Percentiles rank a stretch among this genome's conserved stretches.
Evolutionary conservation across 371 early-diverging fungal genomes (phyloP).

Genomic region (Basidiobolus heterosporus): DNA sequence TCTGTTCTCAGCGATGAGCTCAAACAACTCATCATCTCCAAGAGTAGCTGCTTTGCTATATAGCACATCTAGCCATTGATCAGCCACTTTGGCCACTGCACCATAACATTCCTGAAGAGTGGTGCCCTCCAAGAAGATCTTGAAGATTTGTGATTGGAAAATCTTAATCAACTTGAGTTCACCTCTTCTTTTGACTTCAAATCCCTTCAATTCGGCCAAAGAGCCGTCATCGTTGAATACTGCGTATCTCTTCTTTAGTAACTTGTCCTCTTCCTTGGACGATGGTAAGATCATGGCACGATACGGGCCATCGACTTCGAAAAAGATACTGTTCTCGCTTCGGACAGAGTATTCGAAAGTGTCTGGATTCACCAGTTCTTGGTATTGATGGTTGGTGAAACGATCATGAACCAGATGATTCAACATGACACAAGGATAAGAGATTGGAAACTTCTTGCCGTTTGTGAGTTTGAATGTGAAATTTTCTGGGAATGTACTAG

Average conservation of each 20-base stretch:
- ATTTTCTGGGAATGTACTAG: slow-evolving; percentile 83
- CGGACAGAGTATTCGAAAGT: slow-evolving; percentile 47
- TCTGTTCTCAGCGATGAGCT: slow-evolving; percentile 94
- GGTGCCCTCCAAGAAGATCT: slow-evolving; percentile 74
- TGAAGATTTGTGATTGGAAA: slow-evolving; percentile 93
- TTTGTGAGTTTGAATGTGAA: slow-evolving; percentile 62
- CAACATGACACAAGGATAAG: slow-evolving; percentile 94
- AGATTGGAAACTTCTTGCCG: slow-evolving; percentile 65
- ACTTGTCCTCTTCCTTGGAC: slow-evolving; percentile 90
- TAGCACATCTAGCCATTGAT: slow-evolving; percentile 94
- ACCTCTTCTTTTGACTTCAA: slow-evolving; percentile 97
- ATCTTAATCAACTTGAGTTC: slow-evolving; percentile 97
- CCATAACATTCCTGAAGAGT: slow-evolving; percentile 85
- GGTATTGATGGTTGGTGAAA: slow-evolving; percentile 98
- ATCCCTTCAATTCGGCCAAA: slow-evolving; percentile 98
- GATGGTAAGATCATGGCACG: slow-evolving; percentile 97
- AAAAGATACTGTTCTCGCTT: slow-evolving; percentile 94
- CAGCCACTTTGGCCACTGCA: slow-evolving; percentile 73
- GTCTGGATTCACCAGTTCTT: slow-evolving; percentile 40
- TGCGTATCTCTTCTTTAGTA: slow-evolving; percentile 97
- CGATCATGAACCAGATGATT: slow-evolving; percentile 92
- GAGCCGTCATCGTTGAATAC: slow-evolving; percentile 93
- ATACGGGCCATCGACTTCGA: slow-evolving; percentile 99
- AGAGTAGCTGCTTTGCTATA: slow-evolving; percentile 72
- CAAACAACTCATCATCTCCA: slow-evolving; percentile 84